Evolutionary conservation across 2,329 filamentous ascomycete genomes (phyloP).

Genomic region (Myriosclerotinia scirpicola): DNA sequence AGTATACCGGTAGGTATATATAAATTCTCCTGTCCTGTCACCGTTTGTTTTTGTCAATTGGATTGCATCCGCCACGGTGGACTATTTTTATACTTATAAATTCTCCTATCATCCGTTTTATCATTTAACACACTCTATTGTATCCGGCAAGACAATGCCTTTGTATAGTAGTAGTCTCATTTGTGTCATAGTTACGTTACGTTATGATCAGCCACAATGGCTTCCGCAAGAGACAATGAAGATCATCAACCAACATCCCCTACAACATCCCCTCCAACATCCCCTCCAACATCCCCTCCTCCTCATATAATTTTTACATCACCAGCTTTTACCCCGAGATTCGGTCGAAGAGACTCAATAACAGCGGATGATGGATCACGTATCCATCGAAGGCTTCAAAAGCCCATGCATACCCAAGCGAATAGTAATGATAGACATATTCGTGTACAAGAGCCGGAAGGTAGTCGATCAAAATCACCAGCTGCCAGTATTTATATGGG

Average conservation of each 20-base stretch:
- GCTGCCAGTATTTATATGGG: constrained; percentile 41
- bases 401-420: constrained; percentile 15
- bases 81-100: too few species aligned
- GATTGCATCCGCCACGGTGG: too few species aligned
- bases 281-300: constrained; percentile 18
- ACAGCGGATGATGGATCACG: constrained; percentile 25
- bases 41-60: too few species aligned
- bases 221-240: constrained; percentile 26
- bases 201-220: constrained; percentile 25
- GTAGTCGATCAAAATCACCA: constrained; percentile 28
- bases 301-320: constrained; percentile 29
- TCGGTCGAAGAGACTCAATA: constrained; percentile 10
- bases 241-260: constrained; percentile 18
- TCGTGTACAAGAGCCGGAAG: constrained; percentile 32
- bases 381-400: constrained; percentile 28
- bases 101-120: too few species aligned
- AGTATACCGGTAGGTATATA: too few species aligned
- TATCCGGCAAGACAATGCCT: not conserved
- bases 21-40: too few species aligned
- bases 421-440: constrained; percentile 34
- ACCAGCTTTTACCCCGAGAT: constrained; percentile 22
- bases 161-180: constrained; percentile 11
- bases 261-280: not conserved
- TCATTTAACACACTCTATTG: not conserved
- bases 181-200: constrained; percentile 10